These are phyloP conservation scores for Brettanomyces naardenensis DNA, from an alignment of 805 yeast species.

Conservation along the genomic window DNA sequence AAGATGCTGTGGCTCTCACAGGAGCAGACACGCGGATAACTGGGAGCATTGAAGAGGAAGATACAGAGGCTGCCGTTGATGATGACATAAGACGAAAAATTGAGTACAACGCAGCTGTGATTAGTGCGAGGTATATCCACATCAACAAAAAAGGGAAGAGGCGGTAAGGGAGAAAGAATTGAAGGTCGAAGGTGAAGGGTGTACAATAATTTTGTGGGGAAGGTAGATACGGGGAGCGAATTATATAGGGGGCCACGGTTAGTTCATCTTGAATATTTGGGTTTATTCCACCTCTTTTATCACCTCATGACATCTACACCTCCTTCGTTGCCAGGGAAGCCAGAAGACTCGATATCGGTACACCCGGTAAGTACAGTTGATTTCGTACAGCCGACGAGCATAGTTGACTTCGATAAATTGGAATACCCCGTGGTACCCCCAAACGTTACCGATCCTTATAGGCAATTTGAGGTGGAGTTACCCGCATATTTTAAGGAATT, in stretches of 20 bases:
- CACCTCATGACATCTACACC: neutral
- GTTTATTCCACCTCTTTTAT: no score
- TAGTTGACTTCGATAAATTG: slow-evolving; percentile 7
- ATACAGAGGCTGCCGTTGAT: neutral
- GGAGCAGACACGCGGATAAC: slow-evolving; percentile 31
- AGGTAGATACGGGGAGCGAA: no score
- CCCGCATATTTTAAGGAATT: slow-evolving; percentile 20
- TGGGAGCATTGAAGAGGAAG: no score
- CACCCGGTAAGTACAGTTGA: no score
- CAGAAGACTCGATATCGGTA: neutral
- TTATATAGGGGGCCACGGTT: no score
- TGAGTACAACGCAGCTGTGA: neutral
- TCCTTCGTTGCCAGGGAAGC: slow-evolving; percentile 1
- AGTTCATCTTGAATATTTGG: no score
- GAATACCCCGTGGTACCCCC: slow-evolving; percentile 19
- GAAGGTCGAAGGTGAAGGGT: neutral
- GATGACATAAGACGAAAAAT: neutral
- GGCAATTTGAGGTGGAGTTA: slow-evolving; percentile 7
- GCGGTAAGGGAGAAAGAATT: neutral
- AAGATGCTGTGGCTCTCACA: slow-evolving; percentile 46
- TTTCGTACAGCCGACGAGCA: neutral
- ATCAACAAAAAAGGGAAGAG: neutral
- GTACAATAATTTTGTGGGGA: no score
- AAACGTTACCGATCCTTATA: neutral
- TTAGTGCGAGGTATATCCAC: neutral